Conservation (phyloP, 306 rosid genomes). For the Glycine latifolia region DNA sequence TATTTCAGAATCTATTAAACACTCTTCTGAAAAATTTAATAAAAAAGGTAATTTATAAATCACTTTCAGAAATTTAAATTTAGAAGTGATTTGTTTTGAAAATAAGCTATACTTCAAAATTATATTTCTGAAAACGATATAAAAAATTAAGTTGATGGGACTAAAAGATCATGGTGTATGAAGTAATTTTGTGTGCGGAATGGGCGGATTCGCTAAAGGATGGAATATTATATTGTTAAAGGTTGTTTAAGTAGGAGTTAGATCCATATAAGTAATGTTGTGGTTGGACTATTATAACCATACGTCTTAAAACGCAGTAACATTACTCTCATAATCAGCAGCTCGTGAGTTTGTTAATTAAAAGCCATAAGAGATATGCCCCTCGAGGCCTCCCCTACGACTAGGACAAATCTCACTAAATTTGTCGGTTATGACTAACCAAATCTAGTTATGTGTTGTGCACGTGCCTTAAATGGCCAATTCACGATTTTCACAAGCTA, state of each 20-base stretch:
- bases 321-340: too few relatives aligned
- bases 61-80: not conserved
- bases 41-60: not conserved
- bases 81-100: not conserved
- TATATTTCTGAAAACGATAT: too few relatives aligned
- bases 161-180: too few relatives aligned
- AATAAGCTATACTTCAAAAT: not conserved
- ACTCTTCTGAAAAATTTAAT: not conserved
- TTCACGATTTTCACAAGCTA: not conserved
- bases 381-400: not conserved
- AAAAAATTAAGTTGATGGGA: too few relatives aligned
- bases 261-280: constrained; percentile 2
- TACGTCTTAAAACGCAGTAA: not conserved
- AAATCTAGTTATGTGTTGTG: constrained; percentile 40
- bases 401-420: constrained; percentile 40
- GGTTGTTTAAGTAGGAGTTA: constrained; percentile 23
- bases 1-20: not conserved
- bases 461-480: constrained; percentile 18
- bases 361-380: too few relatives aligned
- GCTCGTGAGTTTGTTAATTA: too few relatives aligned
- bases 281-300: constrained; percentile 1
- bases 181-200: not conserved
- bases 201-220: not conserved
- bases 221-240: not conserved
- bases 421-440: constrained; percentile 41